phyloP scores from a whole-genome alignment of 73 alveolate genomes.

The Paramecium tetraurelia region DNA sequence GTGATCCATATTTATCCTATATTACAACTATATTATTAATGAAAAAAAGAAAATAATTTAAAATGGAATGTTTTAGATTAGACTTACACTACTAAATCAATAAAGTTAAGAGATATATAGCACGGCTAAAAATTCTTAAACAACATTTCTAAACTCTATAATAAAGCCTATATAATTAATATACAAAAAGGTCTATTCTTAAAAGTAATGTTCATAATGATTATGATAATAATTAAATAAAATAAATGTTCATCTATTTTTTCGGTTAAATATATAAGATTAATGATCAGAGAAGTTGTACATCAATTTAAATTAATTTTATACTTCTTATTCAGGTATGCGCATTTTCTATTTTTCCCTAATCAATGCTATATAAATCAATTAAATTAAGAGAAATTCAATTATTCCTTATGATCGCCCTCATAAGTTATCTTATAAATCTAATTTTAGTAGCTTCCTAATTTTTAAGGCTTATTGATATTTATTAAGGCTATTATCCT shows the following conservation, averaged over 20 bases:
- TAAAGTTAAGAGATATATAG: neutral
- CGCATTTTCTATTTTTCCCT: too few relatives aligned
- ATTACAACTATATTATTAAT: neutral
- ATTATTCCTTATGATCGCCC: too few relatives aligned
- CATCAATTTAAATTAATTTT: neutral
- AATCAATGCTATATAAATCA: too few relatives aligned
- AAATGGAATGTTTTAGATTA: neutral
- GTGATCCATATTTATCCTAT: neutral
- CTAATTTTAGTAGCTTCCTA: too few relatives aligned
- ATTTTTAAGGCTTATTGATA: too few relatives aligned
- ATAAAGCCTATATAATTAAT: neutral
- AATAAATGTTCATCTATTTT: neutral
- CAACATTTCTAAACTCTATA: neutral
- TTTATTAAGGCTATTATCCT: too few relatives aligned
- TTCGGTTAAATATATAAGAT: neutral
- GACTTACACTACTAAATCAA: neutral
- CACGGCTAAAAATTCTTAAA: neutral
- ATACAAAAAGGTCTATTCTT: too few relatives aligned
- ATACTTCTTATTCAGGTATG: too few relatives aligned
- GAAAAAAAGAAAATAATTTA: neutral
- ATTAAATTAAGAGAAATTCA: too few relatives aligned
- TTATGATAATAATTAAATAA: too few relatives aligned
- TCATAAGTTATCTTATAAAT: too few relatives aligned
- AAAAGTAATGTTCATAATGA: too few relatives aligned
- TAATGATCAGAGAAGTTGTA: neutral